phyloP scores from a whole-genome alignment of 2,329 filamentous ascomycete species.

The Alternaria ethzedia region DNA sequence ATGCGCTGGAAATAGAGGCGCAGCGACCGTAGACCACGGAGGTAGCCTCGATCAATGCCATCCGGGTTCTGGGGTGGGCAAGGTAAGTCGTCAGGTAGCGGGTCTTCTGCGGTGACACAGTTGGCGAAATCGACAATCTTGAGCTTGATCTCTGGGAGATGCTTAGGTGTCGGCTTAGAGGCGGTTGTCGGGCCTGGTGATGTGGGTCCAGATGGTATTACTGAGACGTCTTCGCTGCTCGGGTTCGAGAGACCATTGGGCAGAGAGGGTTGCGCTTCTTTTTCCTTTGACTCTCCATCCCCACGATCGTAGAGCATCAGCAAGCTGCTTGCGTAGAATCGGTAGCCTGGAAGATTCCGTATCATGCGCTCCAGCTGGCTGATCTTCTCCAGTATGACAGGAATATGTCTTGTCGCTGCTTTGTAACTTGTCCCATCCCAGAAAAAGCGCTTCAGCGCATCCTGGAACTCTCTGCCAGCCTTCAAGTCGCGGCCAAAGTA shows the following conservation, averaged over 20 bases:
- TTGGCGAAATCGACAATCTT: conserved; percentile 99
- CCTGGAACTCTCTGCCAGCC: conserved; percentile 86
- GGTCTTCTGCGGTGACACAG: conserved; percentile 87
- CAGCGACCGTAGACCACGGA: conserved; percentile 81
- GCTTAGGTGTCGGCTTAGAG: conserved; percentile 24
- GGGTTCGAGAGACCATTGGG: conserved; percentile 20
- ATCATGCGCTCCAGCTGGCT: conserved; percentile 84
- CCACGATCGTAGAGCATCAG: conserved; percentile 97
- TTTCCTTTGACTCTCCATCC: conserved; percentile 57
- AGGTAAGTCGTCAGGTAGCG: conserved; percentile 60
- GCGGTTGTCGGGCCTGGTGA: conserved; percentile 22
- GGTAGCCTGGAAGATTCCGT: conserved; percentile 77
- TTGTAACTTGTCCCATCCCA: conserved; percentile 85
- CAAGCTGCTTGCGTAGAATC: conserved; percentile 93
- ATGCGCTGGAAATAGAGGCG: conserved; percentile 87
- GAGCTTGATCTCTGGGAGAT: conserved; percentile 72
- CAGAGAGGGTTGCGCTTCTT: conserved; percentile 15
- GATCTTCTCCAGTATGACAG: conserved; percentile 83
- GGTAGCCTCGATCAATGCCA: conserved; percentile 85
- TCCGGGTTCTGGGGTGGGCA: conserved; percentile 84
- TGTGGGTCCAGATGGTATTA: conserved; percentile 33
- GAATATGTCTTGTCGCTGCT: conserved; percentile 85
- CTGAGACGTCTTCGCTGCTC: conserved; percentile 28
- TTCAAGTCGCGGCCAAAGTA: conserved; percentile 92
- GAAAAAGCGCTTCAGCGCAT: conserved; percentile 85